phyloP scores from a whole-genome alignment of 148 eudicot genomes.

The Cornus kousa region DNA sequence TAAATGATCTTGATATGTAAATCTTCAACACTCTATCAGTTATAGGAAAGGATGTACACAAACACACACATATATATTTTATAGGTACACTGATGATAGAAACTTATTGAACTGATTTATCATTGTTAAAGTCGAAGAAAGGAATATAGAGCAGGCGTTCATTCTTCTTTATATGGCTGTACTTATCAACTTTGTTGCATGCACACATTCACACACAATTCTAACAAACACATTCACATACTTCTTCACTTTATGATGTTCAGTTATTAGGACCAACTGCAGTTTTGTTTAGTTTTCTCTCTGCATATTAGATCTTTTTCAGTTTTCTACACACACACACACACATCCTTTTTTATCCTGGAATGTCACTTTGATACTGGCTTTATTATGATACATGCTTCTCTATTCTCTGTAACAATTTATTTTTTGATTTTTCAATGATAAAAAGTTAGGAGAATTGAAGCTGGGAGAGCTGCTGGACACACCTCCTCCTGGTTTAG shows the following conservation, averaged over 20 bases:
- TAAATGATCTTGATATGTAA: neutral
- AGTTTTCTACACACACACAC: no score
- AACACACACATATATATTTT: neutral
- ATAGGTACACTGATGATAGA: neutral
- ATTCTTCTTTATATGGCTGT: neutral
- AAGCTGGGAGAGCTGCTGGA: constrained; percentile 96
- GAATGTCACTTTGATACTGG: neutral
- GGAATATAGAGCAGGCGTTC: neutral
- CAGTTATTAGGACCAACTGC: neutral
- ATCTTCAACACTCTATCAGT: neutral
- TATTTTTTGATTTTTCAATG: constrained; percentile 3
- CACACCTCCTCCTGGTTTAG: constrained; percentile 96
- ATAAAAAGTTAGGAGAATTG: constrained; percentile 69
- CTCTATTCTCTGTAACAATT: neutral
- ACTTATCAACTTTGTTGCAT: neutral
- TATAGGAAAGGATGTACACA: neutral
- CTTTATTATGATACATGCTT: neutral
- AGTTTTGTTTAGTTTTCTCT: neutral
- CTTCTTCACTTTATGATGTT: neutral
- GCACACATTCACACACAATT: neutral
- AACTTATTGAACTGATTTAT: neutral
- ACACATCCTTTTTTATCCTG: no score
- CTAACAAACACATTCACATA: neutral
- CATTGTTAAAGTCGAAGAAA: neutral
- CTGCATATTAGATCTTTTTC: neutral